These are phyloP conservation scores for Cicer pinnatifidum DNA, from an alignment of 306 rosid genomes.

Conservation along the genomic window DNA sequence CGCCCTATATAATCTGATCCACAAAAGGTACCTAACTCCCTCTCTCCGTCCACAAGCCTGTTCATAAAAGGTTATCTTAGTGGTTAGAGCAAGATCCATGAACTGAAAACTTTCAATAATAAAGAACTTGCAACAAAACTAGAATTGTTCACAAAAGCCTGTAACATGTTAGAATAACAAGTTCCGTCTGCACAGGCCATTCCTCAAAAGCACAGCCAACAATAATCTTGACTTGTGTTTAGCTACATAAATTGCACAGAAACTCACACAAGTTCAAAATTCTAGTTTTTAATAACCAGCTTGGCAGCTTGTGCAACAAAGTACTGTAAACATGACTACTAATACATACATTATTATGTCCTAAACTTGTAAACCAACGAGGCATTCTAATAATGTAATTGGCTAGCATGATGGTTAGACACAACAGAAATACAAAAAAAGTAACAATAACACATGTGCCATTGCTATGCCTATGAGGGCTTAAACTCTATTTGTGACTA, in stretches of 20 bases:
- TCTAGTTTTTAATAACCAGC: background rate
- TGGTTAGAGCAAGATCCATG: slow-evolving; percentile 36
- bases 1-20: slow-evolving; percentile 85
- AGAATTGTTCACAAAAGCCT: slow-evolving; percentile 21
- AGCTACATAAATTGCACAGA: slow-evolving; percentile 20
- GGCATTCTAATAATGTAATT: too few relatives aligned
- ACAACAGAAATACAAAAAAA: background rate
- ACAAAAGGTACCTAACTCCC: slow-evolving; percentile 82
- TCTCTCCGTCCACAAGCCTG: slow-evolving; percentile 81
- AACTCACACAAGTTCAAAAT: slow-evolving; percentile 8
- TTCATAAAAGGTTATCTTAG: slow-evolving; percentile 33
- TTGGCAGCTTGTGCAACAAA: background rate
- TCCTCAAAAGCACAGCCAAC: slow-evolving; percentile 33
- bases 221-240: slow-evolving; percentile 18
- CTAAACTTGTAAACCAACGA: background rate
- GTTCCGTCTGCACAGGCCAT: background rate
- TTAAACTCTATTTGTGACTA: background rate
- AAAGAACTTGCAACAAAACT: slow-evolving; percentile 29
- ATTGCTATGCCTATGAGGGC: slow-evolving; percentile 1
- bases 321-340: slow-evolving; percentile 13
- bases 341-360: background rate
- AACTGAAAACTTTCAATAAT: slow-evolving; percentile 28
- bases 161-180: slow-evolving; percentile 16
- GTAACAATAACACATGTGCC: background rate
- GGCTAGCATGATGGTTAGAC: too few relatives aligned